These are phyloP conservation scores for Panellus pusillus DNA, from an alignment of 768 basidiomycete species.

Conservation along the genomic window DNA sequence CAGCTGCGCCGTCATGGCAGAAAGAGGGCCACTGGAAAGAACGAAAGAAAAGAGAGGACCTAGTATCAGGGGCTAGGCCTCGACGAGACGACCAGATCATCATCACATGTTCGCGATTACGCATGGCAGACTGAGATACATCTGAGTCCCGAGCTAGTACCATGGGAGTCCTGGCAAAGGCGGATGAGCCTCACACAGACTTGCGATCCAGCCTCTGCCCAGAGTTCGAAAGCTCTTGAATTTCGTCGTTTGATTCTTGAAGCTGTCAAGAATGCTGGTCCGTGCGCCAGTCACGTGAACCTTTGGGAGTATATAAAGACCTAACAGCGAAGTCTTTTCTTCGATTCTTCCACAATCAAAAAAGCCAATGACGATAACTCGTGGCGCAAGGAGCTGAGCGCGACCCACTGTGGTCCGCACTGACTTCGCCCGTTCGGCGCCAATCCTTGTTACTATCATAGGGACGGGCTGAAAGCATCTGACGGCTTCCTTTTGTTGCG, in stretches of 20 bases:
- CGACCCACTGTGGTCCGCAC: constrained; percentile 45
- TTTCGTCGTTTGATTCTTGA: too few species aligned
- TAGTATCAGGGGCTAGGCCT: too few species aligned
- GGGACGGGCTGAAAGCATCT: constrained; percentile 58
- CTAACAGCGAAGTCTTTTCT: constrained; percentile 18
- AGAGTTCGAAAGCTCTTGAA: too few species aligned
- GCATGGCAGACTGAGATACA: too few species aligned
- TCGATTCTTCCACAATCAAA: constrained; percentile 50
- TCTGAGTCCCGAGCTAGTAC: too few species aligned
- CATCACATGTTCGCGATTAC: too few species aligned
- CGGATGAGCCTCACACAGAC: too few species aligned
- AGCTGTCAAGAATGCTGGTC: constrained; percentile 2
- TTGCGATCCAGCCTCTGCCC: too few species aligned
- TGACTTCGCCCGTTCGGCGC: constrained; percentile 71
- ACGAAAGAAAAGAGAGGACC: background rate
- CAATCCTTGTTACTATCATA: constrained; percentile 59
- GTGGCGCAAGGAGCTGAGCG: constrained; percentile 61
- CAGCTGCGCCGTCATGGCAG: constrained; percentile 24
- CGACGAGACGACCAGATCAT: too few species aligned
- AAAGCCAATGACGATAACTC: constrained; percentile 51
- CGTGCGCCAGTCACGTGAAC: constrained; percentile 5
- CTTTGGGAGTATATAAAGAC: constrained; percentile 2
- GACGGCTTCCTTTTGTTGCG: constrained; percentile 42
- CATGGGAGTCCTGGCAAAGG: too few species aligned
- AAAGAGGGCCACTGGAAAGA: constrained; percentile 8